Conservation (phyloP, 768 basidiomycete species). For the Phanerochaete carnosa region DNA sequence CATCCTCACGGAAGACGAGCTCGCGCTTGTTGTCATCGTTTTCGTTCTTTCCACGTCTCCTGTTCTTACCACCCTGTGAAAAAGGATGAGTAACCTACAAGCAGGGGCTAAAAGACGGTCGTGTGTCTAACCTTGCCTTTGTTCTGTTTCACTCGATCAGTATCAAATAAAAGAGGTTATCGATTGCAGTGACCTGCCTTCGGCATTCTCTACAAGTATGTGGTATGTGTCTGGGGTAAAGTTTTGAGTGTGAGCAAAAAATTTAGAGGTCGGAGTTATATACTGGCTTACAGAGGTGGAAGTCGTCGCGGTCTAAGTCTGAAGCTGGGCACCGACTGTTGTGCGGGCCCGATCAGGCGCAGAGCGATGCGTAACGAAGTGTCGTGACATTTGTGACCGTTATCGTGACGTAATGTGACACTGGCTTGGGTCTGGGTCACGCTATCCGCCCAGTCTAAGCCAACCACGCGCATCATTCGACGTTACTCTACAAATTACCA, state of each 20-base stretch:
- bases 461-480: constrained; percentile 23
- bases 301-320: not conserved
- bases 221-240: not conserved
- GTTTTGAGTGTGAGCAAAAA: not conserved
- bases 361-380: constrained; percentile 1
- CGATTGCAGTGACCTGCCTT: constrained; percentile 35
- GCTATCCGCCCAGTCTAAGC: constrained; percentile 6
- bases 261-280: not conserved
- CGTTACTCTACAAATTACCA: constrained; percentile 15
- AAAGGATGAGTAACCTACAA: not conserved
- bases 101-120: not conserved
- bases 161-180: constrained; percentile 12
- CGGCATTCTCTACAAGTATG: constrained; percentile 38
- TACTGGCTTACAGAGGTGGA: constrained; percentile 1
- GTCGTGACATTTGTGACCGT: not conserved
- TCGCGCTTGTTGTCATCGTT: constrained; percentile 99
- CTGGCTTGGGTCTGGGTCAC: constrained; percentile 9
- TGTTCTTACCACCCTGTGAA: constrained; percentile 93
- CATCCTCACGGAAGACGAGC: constrained; percentile 97
- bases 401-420: constrained; percentile 2
- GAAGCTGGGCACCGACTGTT: not conserved
- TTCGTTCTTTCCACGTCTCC: constrained; percentile 99
- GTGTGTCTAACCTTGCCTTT: constrained; percentile 62
- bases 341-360: constrained; percentile 2
- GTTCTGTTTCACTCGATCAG: constrained; percentile 42